Base-by-base conservation (phyloP, 805 yeast genomes). In the Starmerella vaccinii region DNA sequence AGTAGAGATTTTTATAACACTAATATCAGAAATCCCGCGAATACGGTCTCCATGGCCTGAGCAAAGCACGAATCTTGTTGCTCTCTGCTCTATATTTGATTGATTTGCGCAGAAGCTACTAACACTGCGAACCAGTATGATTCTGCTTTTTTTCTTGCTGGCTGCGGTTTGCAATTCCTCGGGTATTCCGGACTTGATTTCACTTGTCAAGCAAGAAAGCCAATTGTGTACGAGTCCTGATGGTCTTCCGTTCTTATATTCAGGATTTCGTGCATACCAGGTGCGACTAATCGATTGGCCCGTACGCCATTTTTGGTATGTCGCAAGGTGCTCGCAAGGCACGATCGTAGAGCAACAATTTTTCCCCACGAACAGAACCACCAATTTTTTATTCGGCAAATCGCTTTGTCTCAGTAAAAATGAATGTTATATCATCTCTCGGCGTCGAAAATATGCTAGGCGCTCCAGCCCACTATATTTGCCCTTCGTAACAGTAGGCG, bases 401-500 rank as follows among this genome's bases (percentile, higher is more conserved):
- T 46, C 54, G 5, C 19, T 53, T 5, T 52, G 55, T 39, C 22
- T 59, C 8, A 49, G 47, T 5, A 16, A 37, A 69, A 50, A 68
- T 18, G 47, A 64, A 12, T 80, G 84, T 52, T 80, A 73, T 58
- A 77, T 80, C 51, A 61, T 81, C 50, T 84, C 77, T 63, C 71
- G 88, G 57, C 68, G 80, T 38, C 72, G 73, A 55, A 72, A 74
- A 55, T 80, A 75, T 57, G 76, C 77, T 0, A 62, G 61, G 12
- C 66, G 78, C 46, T 63, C 71, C 26, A 46, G 72, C 10, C 70
- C 75, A 1, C 59, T 78, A 6, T 79, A 71, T 58, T 65, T 76
- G 15, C 85, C 87, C 0, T 67, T 71, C 18, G 72, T 78, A 0
- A 76, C 76, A 65, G 76, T 83, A 2, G 90, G 89, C 5, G 87